Evolutionary conservation across 2,329 filamentous ascomycete species (phyloP).

Genomic region (Fusarium lateritium): DNA sequence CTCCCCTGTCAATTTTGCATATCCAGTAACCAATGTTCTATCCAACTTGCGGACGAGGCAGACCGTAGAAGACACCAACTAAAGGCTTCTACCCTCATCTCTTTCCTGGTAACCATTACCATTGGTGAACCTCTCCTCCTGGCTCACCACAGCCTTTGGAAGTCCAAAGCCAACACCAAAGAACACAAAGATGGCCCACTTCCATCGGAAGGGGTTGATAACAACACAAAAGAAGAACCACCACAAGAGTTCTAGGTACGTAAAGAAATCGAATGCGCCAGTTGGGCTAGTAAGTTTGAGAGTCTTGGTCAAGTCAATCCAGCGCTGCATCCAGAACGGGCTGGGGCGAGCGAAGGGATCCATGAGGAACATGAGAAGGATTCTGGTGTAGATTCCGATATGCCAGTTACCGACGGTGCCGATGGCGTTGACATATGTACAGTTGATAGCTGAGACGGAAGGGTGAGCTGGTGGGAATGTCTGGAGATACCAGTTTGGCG

Average conservation of each 20-base stretch:
- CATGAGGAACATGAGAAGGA: slow-evolving; percentile 87
- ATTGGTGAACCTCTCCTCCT: slow-evolving; percentile 70
- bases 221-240: slow-evolving; percentile 86
- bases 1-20: background rate
- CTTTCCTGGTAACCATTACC: slow-evolving; percentile 34
- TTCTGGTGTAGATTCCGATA: slow-evolving; percentile 89
- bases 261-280: slow-evolving; percentile 90
- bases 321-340: slow-evolving; percentile 82
- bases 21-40: background rate
- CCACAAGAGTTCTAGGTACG: slow-evolving; percentile 86
- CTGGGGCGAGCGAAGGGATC: slow-evolving; percentile 82
- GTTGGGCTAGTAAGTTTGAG: slow-evolving; percentile 80
- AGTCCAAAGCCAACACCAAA: slow-evolving; percentile 79
- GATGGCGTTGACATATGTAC: slow-evolving; percentile 87
- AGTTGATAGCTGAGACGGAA: slow-evolving; percentile 84
- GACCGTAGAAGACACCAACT: background rate
- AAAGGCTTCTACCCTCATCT: slow-evolving; percentile 41
- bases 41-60: background rate
- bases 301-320: slow-evolving; percentile 86
- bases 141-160: slow-evolving; percentile 75
- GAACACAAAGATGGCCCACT: slow-evolving; percentile 89
- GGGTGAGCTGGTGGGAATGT: slow-evolving; percentile 84
- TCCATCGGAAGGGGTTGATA: slow-evolving; percentile 91
- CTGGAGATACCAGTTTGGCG: slow-evolving; percentile 91
- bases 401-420: slow-evolving; percentile 86